These are phyloP conservation scores for Cyclocybe aegerita DNA, from an alignment of 768 basidiomycete genomes.

Conservation along the genomic window DNA sequence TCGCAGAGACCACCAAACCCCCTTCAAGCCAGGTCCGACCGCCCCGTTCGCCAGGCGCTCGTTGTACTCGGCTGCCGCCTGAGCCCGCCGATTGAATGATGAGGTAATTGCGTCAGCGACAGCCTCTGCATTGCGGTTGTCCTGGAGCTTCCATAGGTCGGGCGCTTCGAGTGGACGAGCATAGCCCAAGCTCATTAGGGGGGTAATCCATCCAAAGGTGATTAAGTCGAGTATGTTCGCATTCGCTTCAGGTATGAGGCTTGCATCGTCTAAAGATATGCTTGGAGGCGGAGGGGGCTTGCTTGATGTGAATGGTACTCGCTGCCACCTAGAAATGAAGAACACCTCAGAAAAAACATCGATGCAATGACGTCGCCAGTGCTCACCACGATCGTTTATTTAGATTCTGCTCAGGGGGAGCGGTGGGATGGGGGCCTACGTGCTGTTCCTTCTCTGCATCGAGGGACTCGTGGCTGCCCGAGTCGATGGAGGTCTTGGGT, in stretches of 20 bases:
- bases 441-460: neutral
- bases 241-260: slow-evolving; percentile 61
- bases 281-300: slow-evolving; percentile 44
- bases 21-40: slow-evolving; percentile 52
- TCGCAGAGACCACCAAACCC: slow-evolving; percentile 59
- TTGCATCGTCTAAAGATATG: slow-evolving; percentile 57
- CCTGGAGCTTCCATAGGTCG: slow-evolving; percentile 79
- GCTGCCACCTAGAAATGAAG: slow-evolving; percentile 23
- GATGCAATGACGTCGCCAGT: slow-evolving; percentile 2
- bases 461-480: slow-evolving; percentile 6
- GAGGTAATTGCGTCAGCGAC: slow-evolving; percentile 63
- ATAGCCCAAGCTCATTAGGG: slow-evolving; percentile 73
- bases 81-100: slow-evolving; percentile 61
- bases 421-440: neutral
- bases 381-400: slow-evolving; percentile 10
- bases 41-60: slow-evolving; percentile 62
- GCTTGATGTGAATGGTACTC: slow-evolving; percentile 39
- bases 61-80: slow-evolving; percentile 71
- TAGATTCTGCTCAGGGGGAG: neutral
- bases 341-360: neutral
- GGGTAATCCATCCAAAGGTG: slow-evolving; percentile 76
- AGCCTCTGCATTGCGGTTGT: slow-evolving; percentile 52
- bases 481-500: slow-evolving; percentile 3
- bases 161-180: slow-evolving; percentile 76
- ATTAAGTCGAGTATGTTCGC: slow-evolving; percentile 60